Base-by-base conservation (phyloP, 305 asterid genomes). In the Petunia hybrid region DNA sequence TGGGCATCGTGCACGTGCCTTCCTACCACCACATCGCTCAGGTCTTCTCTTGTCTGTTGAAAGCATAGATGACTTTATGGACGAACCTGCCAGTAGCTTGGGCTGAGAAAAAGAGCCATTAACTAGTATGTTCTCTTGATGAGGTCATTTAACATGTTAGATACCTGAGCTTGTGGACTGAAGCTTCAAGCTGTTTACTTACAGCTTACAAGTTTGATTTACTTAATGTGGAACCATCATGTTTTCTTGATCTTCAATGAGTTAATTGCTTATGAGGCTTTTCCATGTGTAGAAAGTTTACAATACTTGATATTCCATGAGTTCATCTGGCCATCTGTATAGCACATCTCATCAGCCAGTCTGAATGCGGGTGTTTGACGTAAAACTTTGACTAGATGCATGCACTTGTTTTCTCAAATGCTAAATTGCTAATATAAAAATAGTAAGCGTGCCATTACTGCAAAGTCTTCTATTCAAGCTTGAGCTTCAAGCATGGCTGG, bases 1-100 rank as follows among this genome's bases (percentile, higher is more conserved):
- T 93, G 98, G 98, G 95, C 94, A 5, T 93, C 98, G 0, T 93
- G 98, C 88, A 87, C 95, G 1, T 80, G 86, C 80, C 94, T 92
- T 65, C 89, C 94, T 1, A 92, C 93, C 1, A 87, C 92, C 51
- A 86, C 91, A 43, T 90, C 97, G n/a, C 91, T 92, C 61, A 85
- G 95, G 85, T 88, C 93, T 14, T 91, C 95, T n/a, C 94, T 93
- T 9, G 97, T 93, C 43, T 93, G 97, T 81, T 91, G 81, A 84
- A 78, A 71, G 81, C 41, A 38, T 68, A 56, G 46, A 22, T n/a
- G 46, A 62, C 64, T 16, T 64, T 43, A 55, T 61, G 62, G 79
- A 39, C 7, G 45, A 69, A 62, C 67, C 76, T 36, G 59, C 71
- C 63, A 7, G 71, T 79, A 12, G 61, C 63, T 39, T 40, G 39